Conservation (phyloP, 192 early-diverging fungal species). For the Piromyces sp. region DNA sequence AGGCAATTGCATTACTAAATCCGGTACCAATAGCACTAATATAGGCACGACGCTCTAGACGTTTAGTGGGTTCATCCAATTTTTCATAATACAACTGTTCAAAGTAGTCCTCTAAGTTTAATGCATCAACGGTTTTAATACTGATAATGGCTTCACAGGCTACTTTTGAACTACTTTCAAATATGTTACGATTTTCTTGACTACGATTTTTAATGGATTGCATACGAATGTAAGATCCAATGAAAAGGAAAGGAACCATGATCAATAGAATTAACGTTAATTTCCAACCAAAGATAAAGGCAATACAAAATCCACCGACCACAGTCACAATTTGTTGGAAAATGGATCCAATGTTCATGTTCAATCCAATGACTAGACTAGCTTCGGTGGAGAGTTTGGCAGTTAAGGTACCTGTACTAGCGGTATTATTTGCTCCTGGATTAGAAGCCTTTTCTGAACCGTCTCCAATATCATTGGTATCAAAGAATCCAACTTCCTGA, state of each 20-base stretch:
- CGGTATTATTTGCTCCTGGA: background rate
- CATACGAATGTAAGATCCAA: conserved; percentile 46
- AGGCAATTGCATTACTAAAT: background rate
- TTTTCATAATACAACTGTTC: conserved; percentile 10
- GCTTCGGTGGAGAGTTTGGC: conserved; percentile 3
- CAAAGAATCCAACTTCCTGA: background rate
- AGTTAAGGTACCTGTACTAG: conserved; percentile 1
- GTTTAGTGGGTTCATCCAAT: background rate
- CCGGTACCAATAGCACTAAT: background rate
- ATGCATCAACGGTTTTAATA: conserved; percentile 68
- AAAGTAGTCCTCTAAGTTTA: conserved; percentile 37
- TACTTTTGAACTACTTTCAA: conserved; percentile 44
- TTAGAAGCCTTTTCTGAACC: background rate
- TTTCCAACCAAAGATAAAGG: conserved; percentile 38
- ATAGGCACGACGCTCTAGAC: background rate
- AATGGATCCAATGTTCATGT: conserved; percentile 7
- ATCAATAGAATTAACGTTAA: conserved; percentile 44
- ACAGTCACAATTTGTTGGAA: conserved; percentile 13
- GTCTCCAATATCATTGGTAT: background rate
- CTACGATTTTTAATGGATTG: conserved; percentile 20
- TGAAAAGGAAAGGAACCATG: conserved; percentile 43
- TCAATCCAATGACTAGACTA: conserved; percentile 1
- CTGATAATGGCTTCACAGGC: conserved; percentile 70
- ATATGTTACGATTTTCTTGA: conserved; percentile 45
- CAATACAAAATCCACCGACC: conserved; percentile 16